These are phyloP conservation scores for Phyllosticta ampelicida DNA, from an alignment of 2,329 filamentous ascomycete species.

Conservation along the genomic window DNA sequence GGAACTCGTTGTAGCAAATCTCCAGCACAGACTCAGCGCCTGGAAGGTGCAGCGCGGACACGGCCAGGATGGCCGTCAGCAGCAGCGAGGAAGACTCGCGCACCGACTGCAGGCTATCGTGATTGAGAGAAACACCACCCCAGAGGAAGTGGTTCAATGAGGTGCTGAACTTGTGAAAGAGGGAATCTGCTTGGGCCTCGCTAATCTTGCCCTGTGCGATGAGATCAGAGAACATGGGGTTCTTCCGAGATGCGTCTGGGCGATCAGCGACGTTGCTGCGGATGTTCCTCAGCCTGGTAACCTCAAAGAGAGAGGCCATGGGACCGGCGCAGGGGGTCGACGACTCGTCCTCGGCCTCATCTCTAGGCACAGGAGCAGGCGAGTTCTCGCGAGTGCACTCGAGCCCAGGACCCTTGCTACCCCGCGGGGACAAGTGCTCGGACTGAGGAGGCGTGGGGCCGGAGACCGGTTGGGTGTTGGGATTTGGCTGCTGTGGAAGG, in stretches of 20 bases:
- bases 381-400: slow-evolving; percentile 26
- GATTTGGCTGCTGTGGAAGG: not conserved
- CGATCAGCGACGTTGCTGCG: slow-evolving; percentile 19
- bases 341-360: slow-evolving; percentile 5
- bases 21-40: slow-evolving; percentile 20
- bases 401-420: slow-evolving; percentile 21
- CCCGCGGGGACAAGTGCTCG: slow-evolving; percentile 17
- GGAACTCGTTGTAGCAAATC: slow-evolving; percentile 24
- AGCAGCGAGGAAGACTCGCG: slow-evolving; percentile 23
- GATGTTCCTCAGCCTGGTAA: slow-evolving; percentile 24
- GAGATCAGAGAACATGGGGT: slow-evolving; percentile 22
- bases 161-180: slow-evolving; percentile 22
- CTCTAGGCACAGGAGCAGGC: slow-evolving; percentile 15
- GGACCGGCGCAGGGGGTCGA: slow-evolving; percentile 16
- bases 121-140: slow-evolving; percentile 23
- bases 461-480: slow-evolving; percentile 3
- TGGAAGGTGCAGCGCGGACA: slow-evolving; percentile 22
- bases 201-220: slow-evolving; percentile 22
- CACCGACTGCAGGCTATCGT: slow-evolving; percentile 20
- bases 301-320: slow-evolving; percentile 25
- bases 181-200: slow-evolving; percentile 19
- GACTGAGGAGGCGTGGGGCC: slow-evolving; percentile 18
- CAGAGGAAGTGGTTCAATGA: slow-evolving; percentile 23
- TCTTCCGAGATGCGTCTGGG: slow-evolving; percentile 13
- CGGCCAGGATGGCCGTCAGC: slow-evolving; percentile 21